phyloP scores from a whole-genome alignment of 352 stramenopile species.

The Pythium chondricola region DNA sequence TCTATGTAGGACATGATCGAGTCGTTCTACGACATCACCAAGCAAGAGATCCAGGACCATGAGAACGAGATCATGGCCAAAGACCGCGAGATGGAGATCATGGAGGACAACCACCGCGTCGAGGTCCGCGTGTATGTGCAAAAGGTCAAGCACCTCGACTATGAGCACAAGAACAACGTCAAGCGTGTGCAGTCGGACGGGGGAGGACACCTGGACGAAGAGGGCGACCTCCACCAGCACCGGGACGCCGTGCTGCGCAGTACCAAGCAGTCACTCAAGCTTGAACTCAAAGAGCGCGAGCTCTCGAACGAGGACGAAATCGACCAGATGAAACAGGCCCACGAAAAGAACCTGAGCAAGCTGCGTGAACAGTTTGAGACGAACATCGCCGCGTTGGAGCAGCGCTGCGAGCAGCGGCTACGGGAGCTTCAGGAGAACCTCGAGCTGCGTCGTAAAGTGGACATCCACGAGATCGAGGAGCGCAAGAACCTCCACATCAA shows the following conservation, averaged over 20 bases:
- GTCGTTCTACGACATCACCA: slow-evolving; percentile 94
- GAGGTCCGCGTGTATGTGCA: slow-evolving; percentile 92
- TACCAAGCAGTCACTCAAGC: slow-evolving; percentile 67
- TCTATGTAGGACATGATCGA: slow-evolving; percentile 92
- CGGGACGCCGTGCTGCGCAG: slow-evolving; percentile 57
- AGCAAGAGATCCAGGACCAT: slow-evolving; percentile 87
- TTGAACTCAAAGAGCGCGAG: slow-evolving; percentile 81
- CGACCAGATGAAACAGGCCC: slow-evolving; percentile 84
- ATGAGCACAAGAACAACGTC: slow-evolving; percentile 93
- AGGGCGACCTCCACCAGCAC: slow-evolving; percentile 63
- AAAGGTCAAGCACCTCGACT: slow-evolving; percentile 94
- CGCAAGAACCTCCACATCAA: slow-evolving; percentile 95
- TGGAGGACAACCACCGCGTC: slow-evolving; percentile 94
- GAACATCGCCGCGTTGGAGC: slow-evolving; percentile 69
- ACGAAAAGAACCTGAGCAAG: slow-evolving; percentile 92
- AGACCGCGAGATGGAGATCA: slow-evolving; percentile 93
- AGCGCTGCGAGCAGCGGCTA: slow-evolving; percentile 64
- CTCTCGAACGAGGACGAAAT: slow-evolving; percentile 87
- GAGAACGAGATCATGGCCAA: slow-evolving; percentile 90
- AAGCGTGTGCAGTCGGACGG: slow-evolving; percentile 77
- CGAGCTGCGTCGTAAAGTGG: slow-evolving; percentile 88
- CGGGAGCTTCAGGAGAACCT: slow-evolving; percentile 77
- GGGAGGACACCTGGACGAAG: slow-evolving; percentile 61
- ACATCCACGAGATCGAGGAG: slow-evolving; percentile 93
- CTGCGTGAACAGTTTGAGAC: slow-evolving; percentile 88